Percentiles rank a stretch among this genome's conserved stretches.
phyloP scores from a whole-genome alignment of 495 filamentous ascomycete species.

The Daldinia concentrica region DNA sequence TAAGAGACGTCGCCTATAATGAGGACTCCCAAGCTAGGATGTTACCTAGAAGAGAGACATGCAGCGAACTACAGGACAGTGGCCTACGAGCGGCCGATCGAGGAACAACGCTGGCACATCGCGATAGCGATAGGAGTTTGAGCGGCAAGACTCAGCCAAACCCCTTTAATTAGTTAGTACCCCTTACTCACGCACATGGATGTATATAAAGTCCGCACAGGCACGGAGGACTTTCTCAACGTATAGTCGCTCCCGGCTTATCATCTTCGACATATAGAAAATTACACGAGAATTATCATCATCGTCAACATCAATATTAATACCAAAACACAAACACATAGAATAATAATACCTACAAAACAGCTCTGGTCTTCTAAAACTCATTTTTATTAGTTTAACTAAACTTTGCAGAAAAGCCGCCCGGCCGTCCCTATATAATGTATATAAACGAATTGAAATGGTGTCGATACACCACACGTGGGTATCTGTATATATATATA shows the following conservation, averaged over 20 bases:
- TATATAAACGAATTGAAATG: background rate
- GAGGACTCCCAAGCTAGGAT: background rate
- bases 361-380: background rate
- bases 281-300: slow-evolving; percentile 1
- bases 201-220: slow-evolving; percentile 20
- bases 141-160: slow-evolving; percentile 1
- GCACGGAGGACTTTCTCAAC: background rate
- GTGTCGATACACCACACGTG: background rate
- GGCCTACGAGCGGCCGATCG: background rate
- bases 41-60: background rate
- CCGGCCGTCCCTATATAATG: background rate
- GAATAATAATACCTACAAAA: background rate
- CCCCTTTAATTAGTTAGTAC: slow-evolving; percentile 6
- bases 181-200: slow-evolving; percentile 1
- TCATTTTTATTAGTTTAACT: slow-evolving; percentile 6
- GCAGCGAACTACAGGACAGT: background rate
- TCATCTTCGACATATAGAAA: slow-evolving; percentile 10
- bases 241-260: slow-evolving; percentile 12
- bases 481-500: background rate
- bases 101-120: background rate
- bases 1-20: slow-evolving; percentile 13
- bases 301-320: background rate
- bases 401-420: background rate
- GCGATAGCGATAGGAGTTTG: slow-evolving; percentile 1
- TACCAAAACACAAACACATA: background rate